phyloP scores from a whole-genome alignment of 164 flowering plant genomes.

The Santalum album region DNA sequence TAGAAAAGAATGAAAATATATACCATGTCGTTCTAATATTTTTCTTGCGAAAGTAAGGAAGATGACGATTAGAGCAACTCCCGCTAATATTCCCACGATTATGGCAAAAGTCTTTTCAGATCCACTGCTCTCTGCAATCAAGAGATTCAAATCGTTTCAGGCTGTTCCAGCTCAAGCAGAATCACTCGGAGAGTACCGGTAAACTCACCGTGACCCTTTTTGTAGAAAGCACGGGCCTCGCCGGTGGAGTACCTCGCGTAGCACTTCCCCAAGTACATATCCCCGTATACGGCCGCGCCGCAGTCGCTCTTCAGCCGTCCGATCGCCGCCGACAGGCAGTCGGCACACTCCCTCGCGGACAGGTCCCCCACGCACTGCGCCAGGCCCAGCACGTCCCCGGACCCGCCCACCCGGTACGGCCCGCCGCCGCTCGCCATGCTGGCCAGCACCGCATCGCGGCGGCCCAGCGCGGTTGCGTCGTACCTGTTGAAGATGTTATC shows the following conservation, averaged over 20 bases:
- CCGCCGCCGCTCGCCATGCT: conserved; percentile 37
- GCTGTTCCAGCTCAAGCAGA: no score
- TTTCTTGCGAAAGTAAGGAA: conserved; percentile 61
- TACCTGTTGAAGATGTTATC: neutral
- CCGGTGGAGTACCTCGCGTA: conserved; percentile 56
- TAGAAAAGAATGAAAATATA: neutral
- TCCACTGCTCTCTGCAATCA: no score
- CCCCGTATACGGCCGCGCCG: conserved; percentile 50
- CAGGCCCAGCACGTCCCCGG: conserved; percentile 57
- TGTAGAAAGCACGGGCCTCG: conserved; percentile 22
- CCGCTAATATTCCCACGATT: conserved; percentile 66
- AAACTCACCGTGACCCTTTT: conserved; percentile 14
- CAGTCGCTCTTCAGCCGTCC: conserved; percentile 54
- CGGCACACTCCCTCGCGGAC: conserved; percentile 57
- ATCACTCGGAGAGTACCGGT: conserved; percentile 31
- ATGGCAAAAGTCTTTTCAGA: conserved; percentile 75
- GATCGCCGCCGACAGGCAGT: conserved; percentile 59
- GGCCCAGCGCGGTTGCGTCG: conserved; percentile 23
- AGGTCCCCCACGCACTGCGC: conserved; percentile 86
- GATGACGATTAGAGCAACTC: conserved; percentile 56
- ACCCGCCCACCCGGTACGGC: conserved; percentile 45
- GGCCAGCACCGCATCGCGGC: conserved; percentile 53
- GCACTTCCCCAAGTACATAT: conserved; percentile 79
- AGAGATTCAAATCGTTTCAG: no score
- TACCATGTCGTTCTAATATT: conserved; percentile 37